Percentiles rank a stretch among this genome's conserved stretches.
Conservation (phyloP, 306 rosid genomes). For the Leucaena leucocephala region DNA sequence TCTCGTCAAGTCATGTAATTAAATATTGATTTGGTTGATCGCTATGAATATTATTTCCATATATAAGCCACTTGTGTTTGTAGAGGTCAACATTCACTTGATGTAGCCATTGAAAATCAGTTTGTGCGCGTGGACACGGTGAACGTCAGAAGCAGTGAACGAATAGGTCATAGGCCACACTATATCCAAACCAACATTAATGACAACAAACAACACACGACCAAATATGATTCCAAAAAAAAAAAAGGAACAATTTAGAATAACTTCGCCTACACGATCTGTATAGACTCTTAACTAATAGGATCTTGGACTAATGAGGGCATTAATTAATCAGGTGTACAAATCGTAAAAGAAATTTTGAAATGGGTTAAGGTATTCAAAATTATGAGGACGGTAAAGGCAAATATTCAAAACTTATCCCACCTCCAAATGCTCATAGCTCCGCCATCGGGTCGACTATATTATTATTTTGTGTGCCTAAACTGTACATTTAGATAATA, state of each 20-base stretch:
- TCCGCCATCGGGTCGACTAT: background rate
- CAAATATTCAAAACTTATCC: background rate
- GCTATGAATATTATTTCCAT: background rate
- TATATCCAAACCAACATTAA: background rate
- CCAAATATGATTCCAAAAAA: background rate
- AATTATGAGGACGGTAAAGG: background rate
- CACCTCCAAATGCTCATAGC: background rate
- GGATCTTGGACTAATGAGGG: background rate
- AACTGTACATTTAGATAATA: background rate
- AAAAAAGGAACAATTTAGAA: too few species aligned
- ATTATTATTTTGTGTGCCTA: background rate
- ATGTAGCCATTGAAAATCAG: background rate
- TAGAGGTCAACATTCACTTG: background rate
- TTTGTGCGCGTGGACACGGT: background rate
- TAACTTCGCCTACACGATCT: background rate
- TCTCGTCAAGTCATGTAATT: background rate
- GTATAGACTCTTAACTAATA: background rate
- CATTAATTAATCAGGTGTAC: background rate
- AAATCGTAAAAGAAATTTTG: background rate
- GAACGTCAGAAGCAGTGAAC: background rate
- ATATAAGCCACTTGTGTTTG: background rate
- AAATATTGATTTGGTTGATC: background rate
- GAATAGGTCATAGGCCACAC: background rate
- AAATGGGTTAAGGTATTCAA: background rate
- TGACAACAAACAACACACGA: background rate